phyloP scores from a whole-genome alignment of 2,329 filamentous ascomycete genomes.

The Colletotrichum shisoi region DNA sequence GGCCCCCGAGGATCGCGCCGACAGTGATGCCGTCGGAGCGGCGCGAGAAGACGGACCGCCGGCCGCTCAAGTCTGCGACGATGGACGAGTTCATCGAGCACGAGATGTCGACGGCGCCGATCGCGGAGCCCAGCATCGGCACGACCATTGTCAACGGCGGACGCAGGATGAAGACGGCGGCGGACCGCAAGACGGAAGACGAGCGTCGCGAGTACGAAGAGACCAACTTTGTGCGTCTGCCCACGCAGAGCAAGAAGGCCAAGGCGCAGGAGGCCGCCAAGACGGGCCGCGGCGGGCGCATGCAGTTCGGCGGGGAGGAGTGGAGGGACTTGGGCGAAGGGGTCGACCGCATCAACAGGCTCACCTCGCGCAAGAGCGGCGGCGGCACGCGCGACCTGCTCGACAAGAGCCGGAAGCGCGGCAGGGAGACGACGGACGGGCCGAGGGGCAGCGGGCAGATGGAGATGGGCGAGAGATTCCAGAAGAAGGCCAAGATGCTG shows the following conservation, averaged over 20 bases:
- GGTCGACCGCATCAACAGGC: slow-evolving; percentile 81
- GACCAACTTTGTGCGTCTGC: slow-evolving; percentile 86
- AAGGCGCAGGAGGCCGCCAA: slow-evolving; percentile 68
- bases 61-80: slow-evolving; percentile 77
- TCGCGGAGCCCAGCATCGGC: slow-evolving; percentile 89
- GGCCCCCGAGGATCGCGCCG: slow-evolving; percentile 85
- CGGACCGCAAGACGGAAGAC: slow-evolving; percentile 77
- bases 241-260: slow-evolving; percentile 88
- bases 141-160: slow-evolving; percentile 85
- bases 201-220: slow-evolving; percentile 91
- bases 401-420: slow-evolving; percentile 87
- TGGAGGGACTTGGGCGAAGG: slow-evolving; percentile 87
- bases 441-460: slow-evolving; percentile 68
- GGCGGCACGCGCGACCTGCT: slow-evolving; percentile 67
- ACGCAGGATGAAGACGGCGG: slow-evolving; percentile 77
- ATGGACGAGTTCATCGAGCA: slow-evolving; percentile 91
- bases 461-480: slow-evolving; percentile 77
- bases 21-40: slow-evolving; percentile 80
- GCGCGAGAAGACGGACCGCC: slow-evolving; percentile 67
- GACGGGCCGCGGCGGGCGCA: slow-evolving; percentile 59
- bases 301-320: slow-evolving; percentile 89
- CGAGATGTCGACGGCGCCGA: slow-evolving; percentile 81
- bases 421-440: slow-evolving; percentile 72
- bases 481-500: slow-evolving; percentile 70
- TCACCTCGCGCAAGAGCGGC: slow-evolving; percentile 75